Evolutionary conservation across 2,329 filamentous ascomycete species (phyloP).

Genomic region (Neurospora crassa): DNA sequence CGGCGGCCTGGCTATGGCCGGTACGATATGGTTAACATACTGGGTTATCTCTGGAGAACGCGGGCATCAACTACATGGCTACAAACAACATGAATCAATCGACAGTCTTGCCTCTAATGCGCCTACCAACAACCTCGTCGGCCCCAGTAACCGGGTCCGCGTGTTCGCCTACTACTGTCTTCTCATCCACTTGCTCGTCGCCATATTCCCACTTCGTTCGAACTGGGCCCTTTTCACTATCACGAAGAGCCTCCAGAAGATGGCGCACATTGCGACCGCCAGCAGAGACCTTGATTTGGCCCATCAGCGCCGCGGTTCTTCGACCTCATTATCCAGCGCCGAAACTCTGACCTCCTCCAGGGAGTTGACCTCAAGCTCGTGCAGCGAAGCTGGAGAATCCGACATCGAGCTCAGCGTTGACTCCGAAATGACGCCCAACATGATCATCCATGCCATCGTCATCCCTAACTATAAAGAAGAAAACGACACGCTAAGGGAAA

Average conservation of each 20-base stretch:
- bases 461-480: constrained; percentile 70
- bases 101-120: constrained; percentile 25
- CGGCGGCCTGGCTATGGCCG: constrained; percentile 46
- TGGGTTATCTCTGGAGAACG: constrained; percentile 45
- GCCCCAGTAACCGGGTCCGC: constrained; percentile 40
- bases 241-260: constrained; percentile 39
- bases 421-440: constrained; percentile 30
- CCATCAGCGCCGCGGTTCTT: constrained; percentile 40
- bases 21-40: constrained; percentile 39
- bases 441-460: constrained; percentile 55
- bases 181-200: constrained; percentile 54
- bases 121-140: constrained; percentile 25
- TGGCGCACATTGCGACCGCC: constrained; percentile 34
- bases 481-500: constrained; percentile 56
- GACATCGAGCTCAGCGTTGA: constrained; percentile 39
- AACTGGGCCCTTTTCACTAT: constrained; percentile 53
- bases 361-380: constrained; percentile 33
- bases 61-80: constrained; percentile 32
- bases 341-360: constrained; percentile 42
- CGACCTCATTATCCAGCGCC: constrained; percentile 45
- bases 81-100: constrained; percentile 30
- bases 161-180: constrained; percentile 57
- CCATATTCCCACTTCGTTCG: constrained; percentile 52
- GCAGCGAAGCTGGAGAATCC: constrained; percentile 42
- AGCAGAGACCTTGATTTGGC: constrained; percentile 35